Base-by-base conservation (phyloP, 192 early-diverging fungal species). In the Podila horticola region DNA sequence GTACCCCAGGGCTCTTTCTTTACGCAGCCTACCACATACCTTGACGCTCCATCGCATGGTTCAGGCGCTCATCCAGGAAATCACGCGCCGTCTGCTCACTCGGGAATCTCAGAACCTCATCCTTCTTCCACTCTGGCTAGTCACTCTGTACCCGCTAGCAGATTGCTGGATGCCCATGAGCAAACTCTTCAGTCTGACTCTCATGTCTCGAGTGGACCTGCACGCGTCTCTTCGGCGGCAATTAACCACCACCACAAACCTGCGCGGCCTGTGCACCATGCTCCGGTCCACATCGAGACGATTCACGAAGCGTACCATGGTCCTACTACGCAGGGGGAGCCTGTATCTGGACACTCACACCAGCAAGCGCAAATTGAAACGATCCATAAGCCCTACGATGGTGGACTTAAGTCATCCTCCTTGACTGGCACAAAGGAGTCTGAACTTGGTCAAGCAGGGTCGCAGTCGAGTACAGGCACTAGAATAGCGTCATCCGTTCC, bases 301-400 rank as follows among this genome's bases (percentile, higher is more conserved):
- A 69, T 61, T n/a, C 68, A 61, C 57, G 22, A 61, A 41, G 48
- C 69, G 20, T 71, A 62, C 58, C 58, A 19, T 49, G 68, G 58
- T 17, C 57, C n/a, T 30, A 71, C 15, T 13, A 38, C 58, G 30
- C 24, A 64, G 29, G 58, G 30, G 29, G 49, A 33, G 19, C 38
- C 10, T 8, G 26, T 12, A 9, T 28, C 29, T 55, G 31, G 17
- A 0, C 6, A 61, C 9, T 19, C 26, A 24, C 34, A 64, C 6
- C 17, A 65, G 41, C 20, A 15, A 0, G 11, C 12, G 64, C 7
- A 20, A 19, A 13, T 34, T 28, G 45, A 34, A 22, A 13, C 67
- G 34, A 69, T 69, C 28, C 58, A 69, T 29, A 24, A 60, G 58
- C 67, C 67, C n/a, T 60, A 57, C 51, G 49, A 48, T 29, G 33